These are phyloP conservation scores for Candida chauliodis DNA, from an alignment of 805 yeast genomes.

Conservation along the genomic window DNA sequence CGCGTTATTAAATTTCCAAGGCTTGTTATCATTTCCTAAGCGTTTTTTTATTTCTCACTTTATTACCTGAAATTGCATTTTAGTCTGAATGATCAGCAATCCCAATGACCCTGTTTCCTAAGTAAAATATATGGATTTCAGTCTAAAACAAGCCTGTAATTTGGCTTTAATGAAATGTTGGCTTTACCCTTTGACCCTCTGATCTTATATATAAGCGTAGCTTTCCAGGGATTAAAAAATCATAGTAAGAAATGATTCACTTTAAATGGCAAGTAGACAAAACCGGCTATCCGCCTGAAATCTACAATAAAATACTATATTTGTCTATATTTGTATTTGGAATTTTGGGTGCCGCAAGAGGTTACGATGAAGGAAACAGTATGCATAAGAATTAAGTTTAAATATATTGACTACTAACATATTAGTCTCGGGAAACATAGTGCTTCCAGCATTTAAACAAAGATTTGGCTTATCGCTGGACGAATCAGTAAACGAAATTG, in stretches of 20 bases:
- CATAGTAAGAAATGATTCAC: no score
- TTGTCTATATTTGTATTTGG: constrained; percentile 47
- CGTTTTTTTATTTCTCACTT: no score
- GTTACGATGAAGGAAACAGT: constrained; percentile 48
- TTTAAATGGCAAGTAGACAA: constrained; percentile 21
- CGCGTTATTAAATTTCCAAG: no score
- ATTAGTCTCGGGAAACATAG: constrained; percentile 40
- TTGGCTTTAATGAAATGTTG: no score
- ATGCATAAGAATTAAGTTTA: neutral
- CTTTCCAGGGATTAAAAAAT: no score
- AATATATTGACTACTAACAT: neutral
- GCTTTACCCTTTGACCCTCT: neutral
- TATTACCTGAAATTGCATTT: no score
- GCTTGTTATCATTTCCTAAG: no score
- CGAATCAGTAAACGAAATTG: constrained; percentile 30
- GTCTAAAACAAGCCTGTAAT: no score
- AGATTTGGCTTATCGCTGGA: constrained; percentile 41
- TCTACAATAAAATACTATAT: constrained; percentile 43
- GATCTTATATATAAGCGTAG: no score
- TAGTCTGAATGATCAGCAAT: constrained; percentile 3
- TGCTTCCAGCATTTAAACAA: constrained; percentile 38
- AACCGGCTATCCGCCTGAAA: constrained; percentile 29
- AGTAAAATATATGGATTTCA: no score
- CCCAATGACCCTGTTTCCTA: no score
- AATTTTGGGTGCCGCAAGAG: constrained; percentile 51